Evolutionary conservation across 1,284 basidiomycete species (phyloP), one percentile per base, ranked within the genome.

Genomic region (Hemileccinum hortonii): DNA sequence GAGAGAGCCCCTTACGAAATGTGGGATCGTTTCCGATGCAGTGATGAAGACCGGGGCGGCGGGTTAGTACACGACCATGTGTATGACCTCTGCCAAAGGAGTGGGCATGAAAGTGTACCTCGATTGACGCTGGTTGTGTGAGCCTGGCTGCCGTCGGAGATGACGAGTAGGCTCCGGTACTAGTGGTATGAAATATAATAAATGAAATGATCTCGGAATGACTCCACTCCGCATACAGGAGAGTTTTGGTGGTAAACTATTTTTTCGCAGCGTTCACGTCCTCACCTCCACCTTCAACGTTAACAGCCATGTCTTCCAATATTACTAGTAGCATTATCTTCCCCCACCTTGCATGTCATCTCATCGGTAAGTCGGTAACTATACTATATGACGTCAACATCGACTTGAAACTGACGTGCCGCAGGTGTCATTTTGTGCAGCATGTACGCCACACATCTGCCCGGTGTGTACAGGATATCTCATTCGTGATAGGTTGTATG

Each of bases 11-110:
- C 37, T 71, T 10, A 75, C 75, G 19, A 66, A 69, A 35, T 74
- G 75, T 0, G 62, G 64, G 4, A 69, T 78, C 44, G 67, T 70
- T 24, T 75, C 74, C 29, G 75, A 77, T 56, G 75, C 73, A 3
- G 74, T 75, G 44, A 78, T 77, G 75, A 75, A 15, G 67, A 62
- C 53, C 75, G 43, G 76, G 76, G 19, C 63, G 75, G 35, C 75
- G 76, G 49, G 63, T 66, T 29, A n/a, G 73, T 73, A 14, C 74
- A 75, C 49, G 74, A 77, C 55, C 53, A 73, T 35, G 69, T 77
- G 37, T 77, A 77, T 38, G 68, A 69, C 30, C 59, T 75, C n/a
- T 77, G 76, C 54, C 62, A 60, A 50, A 61, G 60, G 54, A 62
- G 67, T 11, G 53, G 53, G 3, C 50, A 57, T 22, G 58, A 65